These are phyloP conservation scores for Hyphopichia wangnamkhiaoensis DNA, from an alignment of 1,139 yeast genomes.

Conservation along the genomic window DNA sequence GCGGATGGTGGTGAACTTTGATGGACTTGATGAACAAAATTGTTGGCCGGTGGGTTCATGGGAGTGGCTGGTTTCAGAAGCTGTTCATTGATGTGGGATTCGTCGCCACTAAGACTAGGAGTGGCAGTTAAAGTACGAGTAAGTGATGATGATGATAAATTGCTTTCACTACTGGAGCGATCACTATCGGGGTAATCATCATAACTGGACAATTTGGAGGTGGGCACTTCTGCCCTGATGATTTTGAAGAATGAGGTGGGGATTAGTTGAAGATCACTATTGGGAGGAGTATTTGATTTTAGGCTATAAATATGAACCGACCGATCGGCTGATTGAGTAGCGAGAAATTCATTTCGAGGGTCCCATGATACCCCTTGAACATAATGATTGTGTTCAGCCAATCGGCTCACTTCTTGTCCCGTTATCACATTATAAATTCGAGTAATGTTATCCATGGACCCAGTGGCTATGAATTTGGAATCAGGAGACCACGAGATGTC, in stretches of 20 bases:
- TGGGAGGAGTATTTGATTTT: slow-evolving; percentile 20
- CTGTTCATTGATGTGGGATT: neutral
- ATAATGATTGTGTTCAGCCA: slow-evolving; percentile 79
- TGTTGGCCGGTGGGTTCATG: slow-evolving; percentile 9
- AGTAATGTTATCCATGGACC: slow-evolving; percentile 86
- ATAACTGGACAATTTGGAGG: neutral
- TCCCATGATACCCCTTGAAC: slow-evolving; percentile 98
- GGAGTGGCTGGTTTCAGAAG: slow-evolving; percentile 5
- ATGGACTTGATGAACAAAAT: slow-evolving; percentile 8
- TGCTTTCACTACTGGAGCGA: neutral
- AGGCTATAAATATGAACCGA: slow-evolving; percentile 62
- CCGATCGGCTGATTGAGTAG: slow-evolving; percentile 90
- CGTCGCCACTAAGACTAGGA: neutral
- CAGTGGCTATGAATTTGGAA: slow-evolving; percentile 72
- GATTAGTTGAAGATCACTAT: slow-evolving; percentile 10
- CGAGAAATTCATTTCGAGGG: slow-evolving; percentile 72
- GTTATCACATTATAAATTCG: slow-evolving; percentile 61
- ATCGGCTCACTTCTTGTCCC: slow-evolving; percentile 62
- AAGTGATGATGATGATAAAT: neutral
- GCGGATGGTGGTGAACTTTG: slow-evolving; percentile 28
- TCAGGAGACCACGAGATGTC: slow-evolving; percentile 94
- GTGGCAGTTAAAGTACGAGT: neutral
- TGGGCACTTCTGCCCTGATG: slow-evolving; percentile 46
- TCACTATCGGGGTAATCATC: neutral
- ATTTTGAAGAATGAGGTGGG: slow-evolving; percentile 46